Evolutionary conservation across 164 flowering plant species (phyloP), one percentile per base, ranked within the genome.

Genomic region (Amborella trichopoda): DNA sequence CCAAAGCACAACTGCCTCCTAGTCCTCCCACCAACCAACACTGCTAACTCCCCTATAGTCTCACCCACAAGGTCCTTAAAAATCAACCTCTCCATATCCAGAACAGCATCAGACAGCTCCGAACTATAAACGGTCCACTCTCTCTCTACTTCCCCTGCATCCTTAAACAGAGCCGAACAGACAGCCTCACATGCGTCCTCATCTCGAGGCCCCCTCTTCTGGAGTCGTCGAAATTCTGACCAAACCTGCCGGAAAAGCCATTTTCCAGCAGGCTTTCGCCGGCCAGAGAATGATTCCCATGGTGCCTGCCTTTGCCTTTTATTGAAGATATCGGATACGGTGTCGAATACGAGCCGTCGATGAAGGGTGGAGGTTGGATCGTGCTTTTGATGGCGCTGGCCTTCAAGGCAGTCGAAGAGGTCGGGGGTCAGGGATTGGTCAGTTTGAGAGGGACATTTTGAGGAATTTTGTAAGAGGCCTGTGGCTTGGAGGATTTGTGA

Each of bases 21-120:
- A n/a, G n/a, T n/a, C n/a, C n/a, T n/a, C n/a, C n/a, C n/a, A n/a
- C n/a, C n/a, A n/a, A n/a, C 28, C 20, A 68, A 50, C 0, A 55
- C 47, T 3, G 81, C 87, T 14, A 83, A 72, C 55, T 81, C 83
- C 14, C 62, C 49, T 58, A 91, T 80, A 1, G 86, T 63, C 48
- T 84, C 99, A 23, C 71, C 71, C 20, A 91, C 64, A 49, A 91
- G 66, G 55, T 87, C 99, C 68, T 82, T 91, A 62, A 82, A 91
- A 18, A 91, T 65, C 40, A 73, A 48, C 63, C 99, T 63, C 61
- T 91, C 99, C 44, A 91, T 69, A 62, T 84, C 85, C 49, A 87
- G 43, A 39, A 84, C 94, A 2, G 70, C 65, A 3, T 77, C 82
- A 12, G 89, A 75, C 50, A 66, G 52, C 74, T 75, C 88, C 11